Percentiles rank a stretch among this genome's conserved stretches.
Conservation (phyloP, 345 rosid genomes). For the Streptanthus diversifolius region DNA sequence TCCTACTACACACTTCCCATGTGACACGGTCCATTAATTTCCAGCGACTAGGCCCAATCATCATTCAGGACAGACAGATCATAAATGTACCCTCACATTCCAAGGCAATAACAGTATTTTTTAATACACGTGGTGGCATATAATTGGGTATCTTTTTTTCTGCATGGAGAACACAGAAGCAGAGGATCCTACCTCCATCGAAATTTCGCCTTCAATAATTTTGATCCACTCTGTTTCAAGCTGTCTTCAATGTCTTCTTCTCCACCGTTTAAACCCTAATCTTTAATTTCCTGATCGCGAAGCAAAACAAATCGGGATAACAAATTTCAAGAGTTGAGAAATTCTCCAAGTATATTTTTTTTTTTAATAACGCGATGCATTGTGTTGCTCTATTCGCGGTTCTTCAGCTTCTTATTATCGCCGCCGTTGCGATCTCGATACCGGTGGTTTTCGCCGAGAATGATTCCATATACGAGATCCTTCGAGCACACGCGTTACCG, state of each 20-base stretch:
- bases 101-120: not conserved
- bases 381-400: too few relatives aligned
- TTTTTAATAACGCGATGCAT: not conserved
- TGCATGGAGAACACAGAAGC: not conserved
- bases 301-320: not conserved
- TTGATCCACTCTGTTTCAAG: slow-evolving; percentile 47
- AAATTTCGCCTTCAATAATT: slow-evolving; percentile 12
- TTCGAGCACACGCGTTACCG: slow-evolving; percentile 59
- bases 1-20: not conserved
- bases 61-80: not conserved
- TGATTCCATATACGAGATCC: slow-evolving; percentile 55
- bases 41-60: slow-evolving; percentile 11
- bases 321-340: slow-evolving; percentile 3
- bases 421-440: slow-evolving; percentile 7
- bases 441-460: slow-evolving; percentile 12
- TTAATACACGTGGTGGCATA: not conserved
- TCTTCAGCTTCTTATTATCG: slow-evolving; percentile 11
- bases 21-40: slow-evolving; percentile 6
- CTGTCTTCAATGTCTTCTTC: slow-evolving; percentile 50
- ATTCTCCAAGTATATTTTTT: not conserved
- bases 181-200: slow-evolving; percentile 1
- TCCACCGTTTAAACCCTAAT: slow-evolving; percentile 41
- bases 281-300: not conserved
- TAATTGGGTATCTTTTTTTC: not conserved
- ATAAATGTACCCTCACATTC: not conserved